Evolutionary conservation across 495 filamentous ascomycete genomes (phyloP).

Genomic region (Monascus purpureus): DNA sequence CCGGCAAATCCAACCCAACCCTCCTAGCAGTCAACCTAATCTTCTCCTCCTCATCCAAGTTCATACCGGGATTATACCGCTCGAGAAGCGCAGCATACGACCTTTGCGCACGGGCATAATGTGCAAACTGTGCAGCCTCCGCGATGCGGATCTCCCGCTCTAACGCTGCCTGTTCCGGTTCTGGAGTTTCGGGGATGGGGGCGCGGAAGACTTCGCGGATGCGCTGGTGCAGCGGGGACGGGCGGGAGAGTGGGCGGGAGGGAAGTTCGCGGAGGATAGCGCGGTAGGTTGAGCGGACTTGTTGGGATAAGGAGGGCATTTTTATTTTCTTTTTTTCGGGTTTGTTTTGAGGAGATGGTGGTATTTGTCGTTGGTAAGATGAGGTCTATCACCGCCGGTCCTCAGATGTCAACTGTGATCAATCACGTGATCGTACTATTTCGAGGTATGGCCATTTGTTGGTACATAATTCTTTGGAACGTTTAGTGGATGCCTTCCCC

Average conservation of each 20-base stretch:
- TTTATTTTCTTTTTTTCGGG: constrained; percentile 10
- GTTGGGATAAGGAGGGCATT: constrained; percentile 17
- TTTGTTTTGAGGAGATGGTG: too few species aligned
- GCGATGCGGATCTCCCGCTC: constrained; percentile 22
- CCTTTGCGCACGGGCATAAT: constrained; percentile 71
- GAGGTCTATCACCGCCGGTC: too few species aligned
- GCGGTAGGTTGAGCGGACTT: constrained; percentile 72
- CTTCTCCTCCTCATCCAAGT: constrained; percentile 71
- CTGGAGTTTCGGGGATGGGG: constrained; percentile 9
- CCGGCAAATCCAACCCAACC: constrained; percentile 79
- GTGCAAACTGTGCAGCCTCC: constrained; percentile 59
- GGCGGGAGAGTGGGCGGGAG: constrained; percentile 39
- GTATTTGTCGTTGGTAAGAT: too few species aligned
- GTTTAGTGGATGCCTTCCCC: too few species aligned
- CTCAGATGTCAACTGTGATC: too few species aligned
- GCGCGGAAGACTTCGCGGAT: constrained; percentile 38
- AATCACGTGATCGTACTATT: too few species aligned
- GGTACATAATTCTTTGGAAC: too few species aligned
- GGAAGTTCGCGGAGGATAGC: constrained; percentile 85
- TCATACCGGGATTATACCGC: constrained; percentile 84
- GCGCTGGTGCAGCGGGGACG: constrained; percentile 44
- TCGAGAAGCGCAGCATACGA: constrained; percentile 68
- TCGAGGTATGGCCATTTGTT: too few species aligned
- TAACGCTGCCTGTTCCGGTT: constrained; percentile 8
- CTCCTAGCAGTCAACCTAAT: constrained; percentile 70